A percentile compares a stretch with the other conserved stretches of the same genome.
phyloP scores from a whole-genome alignment of 768 basidiomycete genomes.

The Agrocybe pediades region DNA sequence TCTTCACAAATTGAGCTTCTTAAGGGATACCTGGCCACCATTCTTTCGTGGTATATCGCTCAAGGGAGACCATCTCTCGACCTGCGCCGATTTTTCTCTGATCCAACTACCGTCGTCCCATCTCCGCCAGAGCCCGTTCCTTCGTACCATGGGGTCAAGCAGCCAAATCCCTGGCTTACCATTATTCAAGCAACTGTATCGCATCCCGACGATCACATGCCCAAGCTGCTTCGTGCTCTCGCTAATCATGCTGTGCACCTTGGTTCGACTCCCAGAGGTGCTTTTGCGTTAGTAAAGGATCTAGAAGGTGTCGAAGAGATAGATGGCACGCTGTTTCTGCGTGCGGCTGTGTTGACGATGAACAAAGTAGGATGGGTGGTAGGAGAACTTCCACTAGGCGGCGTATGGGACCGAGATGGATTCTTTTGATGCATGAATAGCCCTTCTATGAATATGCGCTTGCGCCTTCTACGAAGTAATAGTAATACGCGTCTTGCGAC shows the following conservation, averaged over 20 bases:
- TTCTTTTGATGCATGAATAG: no score
- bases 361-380: constrained; percentile 40
- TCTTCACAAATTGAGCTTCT: constrained; percentile 53
- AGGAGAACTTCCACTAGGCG: constrained; percentile 11
- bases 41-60: constrained; percentile 56
- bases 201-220: constrained; percentile 57
- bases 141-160: constrained; percentile 3
- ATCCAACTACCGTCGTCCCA: background rate
- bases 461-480: no score
- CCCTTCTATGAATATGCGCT: no score
- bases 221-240: constrained; percentile 39
- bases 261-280: constrained; percentile 8
- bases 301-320: constrained; percentile 51
- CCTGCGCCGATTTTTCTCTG: constrained; percentile 47
- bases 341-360: constrained; percentile 54
- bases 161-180: constrained; percentile 56
- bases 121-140: background rate
- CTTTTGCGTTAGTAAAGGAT: constrained; percentile 21
- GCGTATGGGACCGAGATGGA: background rate
- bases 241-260: constrained; percentile 26
- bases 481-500: no score
- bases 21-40: constrained; percentile 55
- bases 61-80: constrained; percentile 56
- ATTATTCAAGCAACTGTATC: constrained; percentile 53
- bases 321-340: constrained; percentile 67